Conservation (phyloP, 1,284 basidiomycete species). For the Cryptococcus jaspeensis region DNA sequence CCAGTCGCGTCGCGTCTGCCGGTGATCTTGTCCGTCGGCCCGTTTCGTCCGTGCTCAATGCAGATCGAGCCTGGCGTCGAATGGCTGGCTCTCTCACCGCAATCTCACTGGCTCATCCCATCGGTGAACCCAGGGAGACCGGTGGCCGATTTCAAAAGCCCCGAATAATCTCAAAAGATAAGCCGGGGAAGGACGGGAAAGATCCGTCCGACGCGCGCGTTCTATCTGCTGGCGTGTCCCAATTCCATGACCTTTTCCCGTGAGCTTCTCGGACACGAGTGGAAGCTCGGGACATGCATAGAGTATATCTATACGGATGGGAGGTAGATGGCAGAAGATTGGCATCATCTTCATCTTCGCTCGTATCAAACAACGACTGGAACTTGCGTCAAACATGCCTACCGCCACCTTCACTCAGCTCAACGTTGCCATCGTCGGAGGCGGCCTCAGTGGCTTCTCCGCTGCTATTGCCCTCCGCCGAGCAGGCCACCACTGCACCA, state of each 20-base stretch:
- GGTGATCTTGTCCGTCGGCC: neutral
- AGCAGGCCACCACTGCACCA: conserved; percentile 26
- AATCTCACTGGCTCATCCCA: no score
- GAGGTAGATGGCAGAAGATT: neutral
- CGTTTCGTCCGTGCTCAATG: neutral
- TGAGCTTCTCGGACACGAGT: no score
- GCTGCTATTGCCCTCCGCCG: conserved; percentile 39
- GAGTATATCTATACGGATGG: neutral
- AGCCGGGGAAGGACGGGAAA: no score
- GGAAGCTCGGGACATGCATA: neutral
- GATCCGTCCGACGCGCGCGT: no score
- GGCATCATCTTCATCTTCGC: neutral
- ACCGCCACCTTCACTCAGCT: conserved; percentile 4
- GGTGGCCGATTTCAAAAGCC: no score
- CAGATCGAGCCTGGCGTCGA: no score
- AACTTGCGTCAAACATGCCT: neutral
- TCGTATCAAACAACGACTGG: no score
- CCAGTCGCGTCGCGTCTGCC: neutral
- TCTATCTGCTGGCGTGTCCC: no score
- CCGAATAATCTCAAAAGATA: no score
- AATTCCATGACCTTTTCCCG: no score
- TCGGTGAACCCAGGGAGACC: neutral
- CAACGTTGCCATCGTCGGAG: conserved; percentile 29
- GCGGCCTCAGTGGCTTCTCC: conserved; percentile 37
- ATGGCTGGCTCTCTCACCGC: no score